Evolutionary conservation across 192 early-diverging fungal genomes (phyloP).

Genomic region (Rhizophagus clarus): DNA sequence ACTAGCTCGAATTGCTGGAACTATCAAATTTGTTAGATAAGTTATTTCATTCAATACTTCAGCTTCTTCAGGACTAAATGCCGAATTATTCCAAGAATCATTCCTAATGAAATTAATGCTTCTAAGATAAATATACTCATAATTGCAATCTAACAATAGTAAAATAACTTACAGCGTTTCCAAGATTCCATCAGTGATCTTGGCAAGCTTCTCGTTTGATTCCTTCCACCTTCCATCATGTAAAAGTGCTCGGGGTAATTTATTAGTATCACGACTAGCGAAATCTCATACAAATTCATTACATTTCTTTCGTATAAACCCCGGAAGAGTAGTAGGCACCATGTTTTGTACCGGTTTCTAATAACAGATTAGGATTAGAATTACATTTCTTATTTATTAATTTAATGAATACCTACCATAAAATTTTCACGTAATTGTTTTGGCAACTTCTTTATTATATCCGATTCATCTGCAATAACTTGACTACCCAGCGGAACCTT

Average conservation of each 20-base stretch:
- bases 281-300: not conserved
- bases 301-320: conserved; percentile 4
- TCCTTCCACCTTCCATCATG: too few relatives aligned
- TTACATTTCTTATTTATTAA: too few relatives aligned
- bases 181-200: too few relatives aligned
- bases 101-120: not conserved
- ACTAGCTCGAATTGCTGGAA: conserved; percentile 11
- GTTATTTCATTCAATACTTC: not conserved
- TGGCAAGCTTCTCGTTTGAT: too few relatives aligned
- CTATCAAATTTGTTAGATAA: conserved; percentile 20
- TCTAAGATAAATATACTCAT: not conserved
- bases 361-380: too few relatives aligned
- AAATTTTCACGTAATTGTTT: not conserved
- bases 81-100: conserved; percentile 15
- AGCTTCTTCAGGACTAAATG: conserved; percentile 2
- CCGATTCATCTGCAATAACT: not conserved
- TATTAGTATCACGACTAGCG: too few relatives aligned
- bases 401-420: not conserved
- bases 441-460: conserved; percentile 2
- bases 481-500: too few relatives aligned
- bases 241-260: too few relatives aligned
- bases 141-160: too few relatives aligned
- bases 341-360: not conserved
- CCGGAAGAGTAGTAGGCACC: not conserved
- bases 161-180: too few relatives aligned